Evolutionary conservation across 176 grass and related monocot genomes (phyloP).

Genomic region (Lolium multiflorum): DNA sequence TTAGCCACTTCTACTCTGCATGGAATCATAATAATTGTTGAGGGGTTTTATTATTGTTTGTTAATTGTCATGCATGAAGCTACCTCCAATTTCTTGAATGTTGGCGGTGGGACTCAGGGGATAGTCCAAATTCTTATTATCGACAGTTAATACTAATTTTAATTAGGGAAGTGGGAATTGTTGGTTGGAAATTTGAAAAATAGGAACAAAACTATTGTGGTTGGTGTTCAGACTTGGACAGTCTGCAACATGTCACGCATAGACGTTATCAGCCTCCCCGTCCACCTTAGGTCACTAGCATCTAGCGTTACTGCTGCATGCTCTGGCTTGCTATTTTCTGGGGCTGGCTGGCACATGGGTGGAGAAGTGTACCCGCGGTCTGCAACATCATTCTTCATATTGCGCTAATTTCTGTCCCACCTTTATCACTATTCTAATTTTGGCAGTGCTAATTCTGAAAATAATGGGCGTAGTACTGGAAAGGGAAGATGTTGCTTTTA

Average conservation of each 20-base stretch:
- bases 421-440: neutral
- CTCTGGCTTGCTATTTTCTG: neutral
- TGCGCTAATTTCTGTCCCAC: conserved; percentile 1
- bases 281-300: neutral
- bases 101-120: neutral
- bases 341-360: no score
- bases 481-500: neutral
- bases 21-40: neutral
- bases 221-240: neutral
- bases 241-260: neutral
- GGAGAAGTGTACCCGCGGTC: neutral
- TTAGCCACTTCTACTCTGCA: neutral
- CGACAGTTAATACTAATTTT: neutral
- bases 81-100: neutral
- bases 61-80: neutral
- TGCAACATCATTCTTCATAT: neutral
- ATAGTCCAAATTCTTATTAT: conserved; percentile 5
- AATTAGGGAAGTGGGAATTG: neutral
- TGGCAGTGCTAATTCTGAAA: neutral
- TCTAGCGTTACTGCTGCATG: neutral
- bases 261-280: neutral
- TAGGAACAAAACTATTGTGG: neutral
- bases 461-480: neutral
- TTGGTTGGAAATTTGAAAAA: conserved; percentile 15
- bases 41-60: conserved; percentile 4